phyloP scores from a whole-genome alignment of 192 early-diverging fungal species.

The Umbelopsis sp. region DNA sequence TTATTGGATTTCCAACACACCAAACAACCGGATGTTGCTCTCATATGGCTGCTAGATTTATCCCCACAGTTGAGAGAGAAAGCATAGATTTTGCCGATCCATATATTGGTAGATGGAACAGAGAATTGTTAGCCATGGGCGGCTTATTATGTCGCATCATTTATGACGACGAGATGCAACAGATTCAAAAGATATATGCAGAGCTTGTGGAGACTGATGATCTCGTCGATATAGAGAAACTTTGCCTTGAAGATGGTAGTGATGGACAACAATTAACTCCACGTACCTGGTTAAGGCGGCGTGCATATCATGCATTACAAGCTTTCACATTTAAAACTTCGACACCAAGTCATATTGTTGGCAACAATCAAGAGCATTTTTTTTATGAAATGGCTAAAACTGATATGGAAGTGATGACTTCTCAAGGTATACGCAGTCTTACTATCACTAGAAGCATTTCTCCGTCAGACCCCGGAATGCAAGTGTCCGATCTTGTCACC shows the following conservation, averaged over 20 bases:
- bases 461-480: not conserved
- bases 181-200: slow-evolving; percentile 56
- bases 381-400: slow-evolving; percentile 59
- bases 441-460: slow-evolving; percentile 48
- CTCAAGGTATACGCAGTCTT: slow-evolving; percentile 61
- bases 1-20: slow-evolving; percentile 90
- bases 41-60: slow-evolving; percentile 81
- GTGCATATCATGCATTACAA: slow-evolving; percentile 66
- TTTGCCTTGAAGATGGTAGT: slow-evolving; percentile 43
- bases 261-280: slow-evolving; percentile 17
- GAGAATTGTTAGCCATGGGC: slow-evolving; percentile 74
- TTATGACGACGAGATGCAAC: slow-evolving; percentile 76
- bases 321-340: slow-evolving; percentile 71
- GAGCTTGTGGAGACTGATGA: slow-evolving; percentile 43
- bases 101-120: slow-evolving; percentile 77
- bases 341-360: slow-evolving; percentile 72
- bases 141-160: slow-evolving; percentile 74
- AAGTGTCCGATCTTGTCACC: slow-evolving; percentile 62
- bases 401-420: slow-evolving; percentile 65
- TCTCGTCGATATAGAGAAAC: slow-evolving; percentile 36
- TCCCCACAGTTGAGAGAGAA: slow-evolving; percentile 93
- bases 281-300: slow-evolving; percentile 60
- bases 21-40: slow-evolving; percentile 86
- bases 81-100: slow-evolving; percentile 88
- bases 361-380: slow-evolving; percentile 54